Evolutionary conservation across 257 asterid genomes (phyloP).

Genomic region (Fraxinus pennsylvanica): DNA sequence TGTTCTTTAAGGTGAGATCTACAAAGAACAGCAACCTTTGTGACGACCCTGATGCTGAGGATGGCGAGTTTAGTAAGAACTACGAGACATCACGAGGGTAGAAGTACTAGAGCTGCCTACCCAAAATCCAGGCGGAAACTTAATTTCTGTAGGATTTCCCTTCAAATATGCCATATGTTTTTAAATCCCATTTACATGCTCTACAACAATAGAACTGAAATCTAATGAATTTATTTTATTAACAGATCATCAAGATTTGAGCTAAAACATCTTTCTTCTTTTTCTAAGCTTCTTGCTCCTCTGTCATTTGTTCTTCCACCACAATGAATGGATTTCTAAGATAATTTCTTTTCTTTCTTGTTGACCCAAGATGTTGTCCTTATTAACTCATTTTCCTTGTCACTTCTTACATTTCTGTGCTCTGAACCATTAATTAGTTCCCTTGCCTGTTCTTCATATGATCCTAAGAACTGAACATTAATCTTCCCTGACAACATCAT

Average conservation of each 20-base stretch:
- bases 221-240: not conserved
- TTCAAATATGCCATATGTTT: not conserved
- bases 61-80: not conserved
- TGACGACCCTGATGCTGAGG: not conserved
- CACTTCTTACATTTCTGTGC: not conserved
- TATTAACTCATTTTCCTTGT: not conserved
- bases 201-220: not conserved
- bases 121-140: not conserved
- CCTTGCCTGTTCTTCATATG: not conserved
- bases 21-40: not conserved
- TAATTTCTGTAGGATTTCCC: not conserved
- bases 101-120: not conserved
- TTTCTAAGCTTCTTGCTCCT: not conserved
- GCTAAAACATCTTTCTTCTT: not conserved
- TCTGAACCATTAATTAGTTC: not conserved
- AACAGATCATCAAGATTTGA: not conserved
- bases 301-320: not conserved
- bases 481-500: not conserved
- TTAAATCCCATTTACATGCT: not conserved
- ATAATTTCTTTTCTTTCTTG: not conserved
- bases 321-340: not conserved
- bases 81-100: not conserved
- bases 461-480: not conserved
- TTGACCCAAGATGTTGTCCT: not conserved
- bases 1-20: not conserved